Evolutionary conservation across 495 filamentous ascomycete species (phyloP), one percentile per base, ranked within the genome.

Genomic region (Lepraria neglecta): DNA sequence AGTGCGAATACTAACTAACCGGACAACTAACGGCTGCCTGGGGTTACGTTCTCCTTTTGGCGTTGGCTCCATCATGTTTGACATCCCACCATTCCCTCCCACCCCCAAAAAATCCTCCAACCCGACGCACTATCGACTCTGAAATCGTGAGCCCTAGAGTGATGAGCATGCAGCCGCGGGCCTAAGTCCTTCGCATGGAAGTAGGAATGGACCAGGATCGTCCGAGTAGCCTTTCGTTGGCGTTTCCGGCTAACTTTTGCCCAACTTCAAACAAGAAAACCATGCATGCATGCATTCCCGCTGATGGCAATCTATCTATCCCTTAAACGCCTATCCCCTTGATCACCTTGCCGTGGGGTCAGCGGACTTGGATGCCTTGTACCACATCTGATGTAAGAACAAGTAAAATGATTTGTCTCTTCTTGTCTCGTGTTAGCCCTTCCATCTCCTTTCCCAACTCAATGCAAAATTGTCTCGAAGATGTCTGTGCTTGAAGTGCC

Each of bases 241-340:
- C 57, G 31, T 59, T 60, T 50, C 59, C 21, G 28, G 27, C 59
- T 61, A 54, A 46, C 38, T 54, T 28, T 56, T 27, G 50, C 43
- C 43, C 59, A 56, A 46, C 42, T 46, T 61, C 50, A 61, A 61
- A 61, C 59, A 61, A 56, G 40, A 56, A 50, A 31, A n/a, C 54
- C 27, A 56, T 56, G 59, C 59, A 61, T 61, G 50, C 52, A 40
- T 48, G 50, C 59, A 61, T 61, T 61, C 59, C 59, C 51, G 59
- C 50, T 38, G 48, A 61, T 46, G 50, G 40, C 51, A 55, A 61
- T 61, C 51, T 54, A 52, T 60, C 58, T 55, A 55, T 44, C 48
- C 59, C 24, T 33, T 28, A 35, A 61, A 46, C 51, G 21, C 58
- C 30, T 31, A 9, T 53, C 58, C 51, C 35, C 58, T 60, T 60